Base-by-base conservation (phyloP, 2,329 filamentous ascomycete species). In the Thyridium curvatum region DNA sequence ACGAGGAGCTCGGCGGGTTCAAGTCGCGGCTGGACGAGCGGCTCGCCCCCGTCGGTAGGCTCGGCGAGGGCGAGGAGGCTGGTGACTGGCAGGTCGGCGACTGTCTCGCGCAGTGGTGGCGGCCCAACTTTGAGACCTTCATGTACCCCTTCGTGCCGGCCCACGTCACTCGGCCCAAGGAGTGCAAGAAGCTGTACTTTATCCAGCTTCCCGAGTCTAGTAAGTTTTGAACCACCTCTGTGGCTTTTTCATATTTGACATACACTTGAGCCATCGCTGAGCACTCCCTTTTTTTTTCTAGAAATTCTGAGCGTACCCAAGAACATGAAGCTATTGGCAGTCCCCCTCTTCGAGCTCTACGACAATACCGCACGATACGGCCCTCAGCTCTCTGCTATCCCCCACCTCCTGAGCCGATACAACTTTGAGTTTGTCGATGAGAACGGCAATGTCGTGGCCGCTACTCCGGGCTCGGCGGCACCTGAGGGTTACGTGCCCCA, bases 111-210 rank as follows among this genome's bases (percentile, higher is more conserved):
- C 90, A 96, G 67, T 98, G 93, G 93, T 98, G 91, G 89, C 77
- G 93, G 41, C 93, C 93, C 39, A 98, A 97, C 70, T 96, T 97
- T 60, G 93, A 98, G 72, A 97, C 93, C 3, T 97, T 97, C 72
- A 96, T 98, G 89, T 98, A 98, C 61, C 93, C 93, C 1, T 98
- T 96, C 64, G 84, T 97, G 41, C 93, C 93, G 8, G 88, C 90
- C 14, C 93, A 98, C 66, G 88, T 96, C 46, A 96, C 91, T 14
- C 75, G 93, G 38, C 93, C 93, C 8, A 98, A 98, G 71, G 93
- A 98, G 69, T 95, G 91, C 71, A 98, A 98, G 73, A 98, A 98
- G 74, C 74, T 97, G 32, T 98, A 97, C 65, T 89, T 97, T 46
- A 95, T 98, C 49, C 87, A 95, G 60, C 71, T 98, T 18, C 93